phyloP scores from a whole-genome alignment of 306 rosid species.

The Dryas octopetala region DNA sequence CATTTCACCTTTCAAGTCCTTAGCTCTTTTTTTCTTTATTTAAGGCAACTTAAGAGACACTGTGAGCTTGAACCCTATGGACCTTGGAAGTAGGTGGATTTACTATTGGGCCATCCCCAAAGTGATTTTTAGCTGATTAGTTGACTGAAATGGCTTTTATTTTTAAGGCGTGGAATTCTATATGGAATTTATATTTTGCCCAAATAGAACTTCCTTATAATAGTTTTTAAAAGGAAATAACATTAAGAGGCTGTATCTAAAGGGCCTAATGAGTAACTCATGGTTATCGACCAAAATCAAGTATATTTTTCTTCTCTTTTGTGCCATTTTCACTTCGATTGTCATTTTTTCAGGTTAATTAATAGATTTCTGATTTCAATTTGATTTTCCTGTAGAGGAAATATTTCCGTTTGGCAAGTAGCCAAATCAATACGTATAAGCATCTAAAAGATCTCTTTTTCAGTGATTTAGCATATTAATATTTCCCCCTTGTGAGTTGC shows the following conservation, averaged over 20 bases:
- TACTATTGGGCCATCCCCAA: neutral
- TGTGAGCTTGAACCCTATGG: neutral
- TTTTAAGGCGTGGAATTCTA: neutral
- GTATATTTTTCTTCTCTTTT: neutral
- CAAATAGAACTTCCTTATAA: neutral
- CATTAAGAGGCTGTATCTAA: neutral
- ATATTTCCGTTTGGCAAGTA: neutral
- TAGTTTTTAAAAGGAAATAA: neutral
- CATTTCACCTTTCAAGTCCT: neutral
- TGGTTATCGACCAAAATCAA: slow-evolving; percentile 10
- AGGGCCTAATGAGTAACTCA: neutral
- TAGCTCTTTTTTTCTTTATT: neutral
- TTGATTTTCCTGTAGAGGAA: neutral
- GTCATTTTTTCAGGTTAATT: neutral
- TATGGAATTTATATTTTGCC: neutral
- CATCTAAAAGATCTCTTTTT: neutral
- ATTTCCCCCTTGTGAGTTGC: neutral
- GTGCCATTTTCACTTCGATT: neutral
- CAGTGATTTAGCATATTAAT: neutral
- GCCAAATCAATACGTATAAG: neutral
- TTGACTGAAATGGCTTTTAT: neutral
- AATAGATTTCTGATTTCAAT: slow-evolving; percentile 8
- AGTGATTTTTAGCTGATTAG: slow-evolving; percentile 6
- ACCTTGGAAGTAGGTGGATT: neutral
- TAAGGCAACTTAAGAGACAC: neutral